These are phyloP conservation scores for Bodo saltans DNA, from an alignment of 78 protist genomes.

Conservation along the genomic window DNA sequence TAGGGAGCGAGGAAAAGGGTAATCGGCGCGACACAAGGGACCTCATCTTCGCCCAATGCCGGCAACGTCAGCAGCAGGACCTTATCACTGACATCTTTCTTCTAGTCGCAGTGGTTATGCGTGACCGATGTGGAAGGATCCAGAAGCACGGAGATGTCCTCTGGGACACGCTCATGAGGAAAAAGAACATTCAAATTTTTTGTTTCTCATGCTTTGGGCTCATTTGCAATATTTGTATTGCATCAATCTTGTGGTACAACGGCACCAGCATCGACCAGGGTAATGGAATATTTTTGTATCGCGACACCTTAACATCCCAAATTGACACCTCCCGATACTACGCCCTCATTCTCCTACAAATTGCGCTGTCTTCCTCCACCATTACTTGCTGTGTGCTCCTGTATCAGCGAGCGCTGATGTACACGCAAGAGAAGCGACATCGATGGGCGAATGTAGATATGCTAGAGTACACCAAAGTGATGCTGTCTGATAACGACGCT, in stretches of 20 bases:
- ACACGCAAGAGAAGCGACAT: neutral
- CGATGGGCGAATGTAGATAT: neutral
- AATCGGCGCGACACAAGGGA: too few relatives aligned
- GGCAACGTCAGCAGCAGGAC: too few relatives aligned
- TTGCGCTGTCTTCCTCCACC: neutral
- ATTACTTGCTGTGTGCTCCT: neutral
- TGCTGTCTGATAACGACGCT: neutral
- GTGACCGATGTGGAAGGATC: neutral
- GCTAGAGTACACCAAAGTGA: neutral
- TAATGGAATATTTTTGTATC: too few relatives aligned
- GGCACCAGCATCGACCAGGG: slow-evolving; percentile 35
- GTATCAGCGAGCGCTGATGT: neutral
- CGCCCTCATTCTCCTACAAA: neutral
- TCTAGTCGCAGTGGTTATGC: neutral
- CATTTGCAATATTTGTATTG: neutral
- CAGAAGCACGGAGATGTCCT: neutral
- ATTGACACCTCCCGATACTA: too few relatives aligned
- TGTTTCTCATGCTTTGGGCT: neutral
- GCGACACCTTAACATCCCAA: too few relatives aligned
- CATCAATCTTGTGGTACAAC: neutral
- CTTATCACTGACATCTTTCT: neutral
- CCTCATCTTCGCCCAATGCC: too few relatives aligned
- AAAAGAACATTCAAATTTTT: neutral
- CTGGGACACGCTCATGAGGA: neutral
- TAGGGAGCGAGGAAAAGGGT: too few relatives aligned